These are phyloP conservation scores for Leishmania braziliensis DNA, from an alignment of 208 protist species.

Conservation along the genomic window DNA sequence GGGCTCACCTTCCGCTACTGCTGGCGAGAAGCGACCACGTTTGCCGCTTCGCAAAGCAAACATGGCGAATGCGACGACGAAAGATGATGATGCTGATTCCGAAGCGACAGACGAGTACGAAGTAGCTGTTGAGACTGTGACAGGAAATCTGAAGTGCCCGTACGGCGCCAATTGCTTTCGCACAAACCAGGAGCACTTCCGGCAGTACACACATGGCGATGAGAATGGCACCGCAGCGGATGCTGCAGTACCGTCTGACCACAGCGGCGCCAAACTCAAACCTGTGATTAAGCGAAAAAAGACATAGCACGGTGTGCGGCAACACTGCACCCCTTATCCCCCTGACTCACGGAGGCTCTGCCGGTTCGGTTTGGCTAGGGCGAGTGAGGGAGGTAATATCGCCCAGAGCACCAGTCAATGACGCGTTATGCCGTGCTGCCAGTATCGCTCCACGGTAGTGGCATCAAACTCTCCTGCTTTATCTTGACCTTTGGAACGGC, in stretches of 20 bases:
- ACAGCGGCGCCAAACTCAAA: background rate
- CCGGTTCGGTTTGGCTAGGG: background rate
- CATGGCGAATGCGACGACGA: constrained; percentile 7
- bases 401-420: background rate
- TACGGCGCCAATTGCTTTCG: constrained; percentile 75
- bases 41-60: constrained; percentile 14
- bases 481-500: background rate
- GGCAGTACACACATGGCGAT: constrained; percentile 56
- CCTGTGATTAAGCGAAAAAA: constrained; percentile 35
- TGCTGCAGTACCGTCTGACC: background rate
- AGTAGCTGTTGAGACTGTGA: constrained; percentile 49
- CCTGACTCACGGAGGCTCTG: background rate
- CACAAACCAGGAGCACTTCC: constrained; percentile 62
- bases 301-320: background rate
- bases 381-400: background rate
- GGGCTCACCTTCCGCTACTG: background rate
- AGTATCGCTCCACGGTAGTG: background rate
- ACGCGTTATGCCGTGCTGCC: background rate
- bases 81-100: constrained; percentile 45
- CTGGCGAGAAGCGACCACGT: constrained; percentile 21
- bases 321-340: background rate
- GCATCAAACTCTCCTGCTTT: background rate
- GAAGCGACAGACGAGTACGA: constrained; percentile 79
- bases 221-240: constrained; percentile 4
- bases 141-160: constrained; percentile 55